phyloP scores from a whole-genome alignment of 345 rosid species.

The Euphorbia lathyris region DNA sequence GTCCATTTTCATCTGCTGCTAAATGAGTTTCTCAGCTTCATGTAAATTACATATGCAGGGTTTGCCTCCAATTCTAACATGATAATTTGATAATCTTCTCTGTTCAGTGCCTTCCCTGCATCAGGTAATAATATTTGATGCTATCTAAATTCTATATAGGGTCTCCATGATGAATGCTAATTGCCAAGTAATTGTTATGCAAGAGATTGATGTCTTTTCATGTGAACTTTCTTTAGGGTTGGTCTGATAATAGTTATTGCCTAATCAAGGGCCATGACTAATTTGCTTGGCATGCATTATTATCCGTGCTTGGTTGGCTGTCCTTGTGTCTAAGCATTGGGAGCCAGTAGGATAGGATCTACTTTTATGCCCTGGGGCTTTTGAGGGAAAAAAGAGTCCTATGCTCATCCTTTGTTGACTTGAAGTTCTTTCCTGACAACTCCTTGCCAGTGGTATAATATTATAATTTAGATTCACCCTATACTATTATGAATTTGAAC shows the following conservation, averaged over 20 bases:
- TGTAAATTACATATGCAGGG: constrained; percentile 17
- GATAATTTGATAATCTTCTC: not conserved
- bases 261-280: not conserved
- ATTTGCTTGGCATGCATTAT: not conserved
- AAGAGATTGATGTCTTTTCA: not conserved
- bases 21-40: constrained; percentile 9
- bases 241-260: not conserved
- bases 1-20: not conserved
- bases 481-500: too few relatives aligned
- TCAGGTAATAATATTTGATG: constrained; percentile 17
- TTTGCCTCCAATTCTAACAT: constrained; percentile 14
- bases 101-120: constrained; percentile 5
- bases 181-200: not conserved
- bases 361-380: not conserved
- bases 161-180: constrained; percentile 1
- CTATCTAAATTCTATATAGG: constrained; percentile 4
- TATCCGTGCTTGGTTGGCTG: not conserved
- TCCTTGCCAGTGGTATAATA: not conserved
- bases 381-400: not conserved
- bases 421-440: not conserved
- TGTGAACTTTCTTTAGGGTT: constrained; percentile 5
- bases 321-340: not conserved
- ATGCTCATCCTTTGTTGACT: not conserved
- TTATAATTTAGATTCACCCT: too few relatives aligned
- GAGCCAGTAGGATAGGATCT: not conserved